A percentile compares a stretch with the other conserved stretches of the same genome.
Evolutionary conservation across 345 rosid species (phyloP).

Genomic region (Ceriops tagal): DNA sequence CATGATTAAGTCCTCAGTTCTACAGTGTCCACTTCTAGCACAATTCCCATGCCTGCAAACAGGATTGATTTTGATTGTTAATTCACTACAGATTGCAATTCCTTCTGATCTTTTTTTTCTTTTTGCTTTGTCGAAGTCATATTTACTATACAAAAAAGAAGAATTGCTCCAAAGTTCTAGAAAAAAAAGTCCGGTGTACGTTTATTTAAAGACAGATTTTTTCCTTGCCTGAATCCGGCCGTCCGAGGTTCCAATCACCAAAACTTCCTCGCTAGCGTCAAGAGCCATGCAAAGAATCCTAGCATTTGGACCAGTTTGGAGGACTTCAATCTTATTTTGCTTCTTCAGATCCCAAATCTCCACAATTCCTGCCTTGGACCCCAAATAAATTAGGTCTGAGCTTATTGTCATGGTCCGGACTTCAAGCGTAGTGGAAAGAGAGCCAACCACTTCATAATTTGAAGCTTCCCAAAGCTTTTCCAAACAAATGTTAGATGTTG

Average conservation of each 20-base stretch:
- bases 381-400: constrained; percentile 57
- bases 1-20: neutral
- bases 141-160: too few species aligned
- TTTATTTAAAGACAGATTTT: neutral
- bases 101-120: too few species aligned
- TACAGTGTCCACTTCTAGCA: constrained; percentile 24
- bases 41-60: constrained; percentile 61
- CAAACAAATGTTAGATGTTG: constrained; percentile 1
- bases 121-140: too few species aligned
- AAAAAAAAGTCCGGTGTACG: too few species aligned
- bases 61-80: neutral
- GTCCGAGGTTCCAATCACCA: constrained; percentile 60
- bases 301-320: constrained; percentile 39
- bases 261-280: constrained; percentile 46
- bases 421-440: constrained; percentile 39
- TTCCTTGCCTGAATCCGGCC: constrained; percentile 57
- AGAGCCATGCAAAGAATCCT: constrained; percentile 50
- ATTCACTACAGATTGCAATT: too few species aligned
- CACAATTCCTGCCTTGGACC: constrained; percentile 53
- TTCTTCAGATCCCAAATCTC: constrained; percentile 67
- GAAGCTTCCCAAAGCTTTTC: constrained; percentile 54
- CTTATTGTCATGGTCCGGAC: constrained; percentile 48
- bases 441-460: constrained; percentile 42
- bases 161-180: too few species aligned
- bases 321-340: constrained; percentile 41